Base-by-base conservation (phyloP, 73 alveolate species). In the Uronychia setigera region DNA sequence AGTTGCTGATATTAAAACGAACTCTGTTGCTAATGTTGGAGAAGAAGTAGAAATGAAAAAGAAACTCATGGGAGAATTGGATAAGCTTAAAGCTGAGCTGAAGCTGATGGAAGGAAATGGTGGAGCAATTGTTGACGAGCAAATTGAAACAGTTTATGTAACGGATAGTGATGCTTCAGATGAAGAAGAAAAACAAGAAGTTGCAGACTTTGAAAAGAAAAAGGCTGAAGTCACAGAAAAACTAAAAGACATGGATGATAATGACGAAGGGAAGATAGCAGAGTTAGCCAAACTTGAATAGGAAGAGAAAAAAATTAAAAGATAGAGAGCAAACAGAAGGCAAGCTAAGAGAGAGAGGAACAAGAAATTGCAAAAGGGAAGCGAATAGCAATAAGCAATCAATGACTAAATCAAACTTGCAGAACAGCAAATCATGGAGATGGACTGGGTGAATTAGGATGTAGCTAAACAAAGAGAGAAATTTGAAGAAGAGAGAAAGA, bases 21-120 rank as follows among this genome's bases (percentile, higher is more conserved):
- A 1, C 29, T 29, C 80, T 0, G 29, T 0, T 0, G 88, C 88
- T 1, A 81, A 81, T 31, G 88, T 81, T 0, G 60, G 30, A 1
- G 88, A 81, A 31, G 88, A 81, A 33, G 89, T 9, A 0, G 19
- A 81, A 1, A 33, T 81, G 76, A 81, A 31, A 34, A 11, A 59
- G 13, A 31, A 5, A 1, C 57, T 81, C 1, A 46, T 67, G 25
- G 33, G 26, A 1, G 88, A 81, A 32, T 1, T 81, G 30, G 74
- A 58, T 30, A 11, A 26, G 0, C 34, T 81, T n/a, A 0, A 60
- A 30, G 26, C n/a, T 1, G 77, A 81, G 35, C 75, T 81, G 25
- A 32, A 59, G 0, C 31, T 25, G 11, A 29, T 81, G 34, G 34
- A 32, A 1, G 14, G 26, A 33, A n/a, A 46, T 29, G n/a, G 60